phyloP scores from a whole-genome alignment of 192 early-diverging fungal species.

The Gaertneriomyces sp. region DNA sequence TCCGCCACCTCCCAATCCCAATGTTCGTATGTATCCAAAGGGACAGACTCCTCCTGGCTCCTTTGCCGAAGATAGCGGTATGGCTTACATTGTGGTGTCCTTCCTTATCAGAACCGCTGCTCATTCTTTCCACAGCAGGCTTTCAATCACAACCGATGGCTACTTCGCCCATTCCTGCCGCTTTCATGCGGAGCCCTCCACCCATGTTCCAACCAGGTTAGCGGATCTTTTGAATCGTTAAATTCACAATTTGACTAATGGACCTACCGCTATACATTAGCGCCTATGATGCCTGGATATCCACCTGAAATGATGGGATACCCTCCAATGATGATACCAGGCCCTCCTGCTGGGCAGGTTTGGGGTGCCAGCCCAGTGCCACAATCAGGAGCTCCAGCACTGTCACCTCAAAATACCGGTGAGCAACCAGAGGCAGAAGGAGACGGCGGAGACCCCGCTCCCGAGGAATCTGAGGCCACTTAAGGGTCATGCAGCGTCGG shows the following conservation, averaged over 20 bases:
- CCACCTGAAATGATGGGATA: slow-evolving; percentile 24
- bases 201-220: slow-evolving; percentile 19
- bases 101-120: not conserved
- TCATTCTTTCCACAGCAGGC: not conserved
- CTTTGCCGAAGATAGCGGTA: slow-evolving; percentile 12
- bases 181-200: slow-evolving; percentile 19
- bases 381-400: too few relatives aligned
- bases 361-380: not conserved
- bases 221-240: not conserved
- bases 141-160: slow-evolving; percentile 2
- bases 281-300: slow-evolving; percentile 13
- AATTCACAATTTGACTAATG: not conserved
- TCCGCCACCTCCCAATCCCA: slow-evolving; percentile 5
- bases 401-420: too few relatives aligned
- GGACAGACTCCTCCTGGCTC: not conserved
- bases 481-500: too few relatives aligned
- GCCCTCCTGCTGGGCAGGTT: slow-evolving; percentile 10
- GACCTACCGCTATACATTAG: not conserved
- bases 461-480: too few relatives aligned
- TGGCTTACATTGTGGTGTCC: not conserved
- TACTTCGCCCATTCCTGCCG: not conserved
- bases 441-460: too few relatives aligned
- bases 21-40: slow-evolving; percentile 17
- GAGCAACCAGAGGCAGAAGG: too few relatives aligned
- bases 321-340: slow-evolving; percentile 31